Evolutionary conservation across 768 basidiomycete species (phyloP), one percentile per base, ranked within the genome.

Genomic region (Macrocybe gigantea): DNA sequence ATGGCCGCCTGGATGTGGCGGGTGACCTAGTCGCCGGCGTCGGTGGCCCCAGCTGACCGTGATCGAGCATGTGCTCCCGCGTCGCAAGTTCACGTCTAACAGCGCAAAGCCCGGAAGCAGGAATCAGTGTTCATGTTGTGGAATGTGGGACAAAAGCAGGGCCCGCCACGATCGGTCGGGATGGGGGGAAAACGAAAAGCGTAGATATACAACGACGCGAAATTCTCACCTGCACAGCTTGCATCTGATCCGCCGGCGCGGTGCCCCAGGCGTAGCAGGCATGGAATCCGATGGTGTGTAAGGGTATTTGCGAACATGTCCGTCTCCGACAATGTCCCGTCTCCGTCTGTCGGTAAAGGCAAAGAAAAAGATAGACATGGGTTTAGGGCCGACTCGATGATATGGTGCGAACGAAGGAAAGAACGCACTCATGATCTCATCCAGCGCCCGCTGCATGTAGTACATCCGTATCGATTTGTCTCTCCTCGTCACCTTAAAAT

Each of bases 1-100:
- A 62, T 14, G 61, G 53, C 15, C 61, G 58, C n/a, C 58, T 49
- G 13, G 56, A 54, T 32, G 48, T 51, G 47, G 54, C 75, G 10
- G 79, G 80, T 0, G 82, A 73, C 5, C 67, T 54, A 5, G 64
- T 49, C 5, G 75, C 71, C 4, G 83, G 84, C 0, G 85, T 87
- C 1, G 80, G 71, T 7, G 84, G 79, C 2, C 83, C 84, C 4
- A 88, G 66, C 57, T 90, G 86, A 5, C 85, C 86, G 56, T 94
- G 92, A 62, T 93, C 88, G 41, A 93, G 78, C 88, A 97, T 92
- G 61, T 96, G 89, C 60, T 93, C 91, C n/a, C 88, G 75, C 0
- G 88, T 79, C 1, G 93, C 93, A 10, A 97, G 74, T 56, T 92
- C 90, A 50, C 85, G 83, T 57, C 91, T 85, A 45, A 5, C 10